A percentile compares a stretch with the other conserved stretches of the same genome.
phyloP scores from a whole-genome alignment of 2,329 filamentous ascomycete species.

The Nemania abortiva region DNA sequence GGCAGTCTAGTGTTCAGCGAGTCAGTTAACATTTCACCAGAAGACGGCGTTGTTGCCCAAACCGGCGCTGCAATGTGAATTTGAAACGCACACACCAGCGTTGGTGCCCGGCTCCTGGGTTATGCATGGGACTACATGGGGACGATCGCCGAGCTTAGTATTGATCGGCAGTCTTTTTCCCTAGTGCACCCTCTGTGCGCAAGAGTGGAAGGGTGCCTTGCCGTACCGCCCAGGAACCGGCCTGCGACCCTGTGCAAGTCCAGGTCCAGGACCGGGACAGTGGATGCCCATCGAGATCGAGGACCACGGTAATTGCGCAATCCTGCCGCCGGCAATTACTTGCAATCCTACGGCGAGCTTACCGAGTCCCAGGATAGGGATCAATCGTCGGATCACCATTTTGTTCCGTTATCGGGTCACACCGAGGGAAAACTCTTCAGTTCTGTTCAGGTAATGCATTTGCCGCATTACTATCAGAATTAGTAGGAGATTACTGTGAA shows the following conservation, averaged over 20 bases:
- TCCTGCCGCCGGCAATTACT: slow-evolving; percentile 8
- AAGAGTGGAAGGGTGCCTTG: not conserved
- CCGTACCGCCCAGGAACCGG: too few species aligned
- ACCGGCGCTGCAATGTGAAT: not conserved
- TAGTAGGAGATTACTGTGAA: too few species aligned
- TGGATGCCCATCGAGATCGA: not conserved
- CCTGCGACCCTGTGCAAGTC: not conserved
- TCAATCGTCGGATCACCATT: too few species aligned
- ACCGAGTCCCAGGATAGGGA: slow-evolving; percentile 4
- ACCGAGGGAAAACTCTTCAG: not conserved
- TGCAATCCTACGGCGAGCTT: not conserved
- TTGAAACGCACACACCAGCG: not conserved
- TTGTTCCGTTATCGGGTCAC: not conserved
- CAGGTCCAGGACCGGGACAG: not conserved
- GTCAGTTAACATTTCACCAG: not conserved
- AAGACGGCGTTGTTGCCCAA: not conserved
- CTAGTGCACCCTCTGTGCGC: not conserved
- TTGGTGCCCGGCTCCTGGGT: slow-evolving; percentile 5
- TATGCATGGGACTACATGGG: not conserved
- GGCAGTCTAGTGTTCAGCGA: not conserved
- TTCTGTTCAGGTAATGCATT: too few species aligned
- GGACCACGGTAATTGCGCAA: not conserved
- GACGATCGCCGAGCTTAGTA: not conserved
- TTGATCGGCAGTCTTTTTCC: not conserved
- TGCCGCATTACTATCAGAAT: too few species aligned